These are phyloP conservation scores for Zalaria sp. DNA, from an alignment of 2,329 filamentous ascomycete genomes.

Conservation along the genomic window DNA sequence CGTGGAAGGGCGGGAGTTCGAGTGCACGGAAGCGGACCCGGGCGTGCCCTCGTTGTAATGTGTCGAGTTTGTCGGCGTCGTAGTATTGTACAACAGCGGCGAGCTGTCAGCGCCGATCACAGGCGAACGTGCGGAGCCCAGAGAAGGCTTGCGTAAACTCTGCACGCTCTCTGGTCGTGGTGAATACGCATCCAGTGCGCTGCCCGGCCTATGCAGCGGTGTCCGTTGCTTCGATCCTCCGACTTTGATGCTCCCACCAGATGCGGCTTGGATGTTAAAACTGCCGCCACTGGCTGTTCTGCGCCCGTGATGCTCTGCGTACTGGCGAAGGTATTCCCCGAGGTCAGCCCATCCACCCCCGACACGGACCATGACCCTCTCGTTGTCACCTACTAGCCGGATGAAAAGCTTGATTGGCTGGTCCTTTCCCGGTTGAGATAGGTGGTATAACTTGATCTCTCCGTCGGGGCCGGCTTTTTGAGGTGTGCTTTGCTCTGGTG, in stretches of 20 bases:
- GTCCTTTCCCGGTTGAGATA: constrained; percentile 70
- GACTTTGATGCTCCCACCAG: background rate
- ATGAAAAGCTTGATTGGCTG: constrained; percentile 91
- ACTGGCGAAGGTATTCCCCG: constrained; percentile 87
- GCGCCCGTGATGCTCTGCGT: constrained; percentile 82
- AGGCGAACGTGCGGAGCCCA: background rate
- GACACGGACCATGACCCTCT: constrained; percentile 94
- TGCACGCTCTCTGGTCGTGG: constrained; percentile 5
- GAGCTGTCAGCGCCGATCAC: background rate
- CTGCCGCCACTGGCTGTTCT: constrained; percentile 42
- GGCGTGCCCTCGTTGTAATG: background rate
- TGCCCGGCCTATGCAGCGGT: constrained; percentile 3
- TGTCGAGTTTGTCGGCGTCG: background rate
- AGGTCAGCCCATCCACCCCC: constrained; percentile 97
- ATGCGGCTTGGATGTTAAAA: constrained; percentile 39
- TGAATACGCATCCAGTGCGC: constrained; percentile 1
- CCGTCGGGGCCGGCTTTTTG: constrained; percentile 12
- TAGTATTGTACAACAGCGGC: background rate
- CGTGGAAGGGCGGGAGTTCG: constrained; percentile 6
- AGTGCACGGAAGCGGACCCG: background rate
- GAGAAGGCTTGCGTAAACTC: background rate
- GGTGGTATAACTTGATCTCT: constrained; percentile 84
- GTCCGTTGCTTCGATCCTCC: constrained; percentile 1
- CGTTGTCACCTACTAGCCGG: constrained; percentile 79
- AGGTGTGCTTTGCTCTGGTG: background rate